phyloP scores from a whole-genome alignment of 768 basidiomycete genomes.

The Wakefieldia striispora region DNA sequence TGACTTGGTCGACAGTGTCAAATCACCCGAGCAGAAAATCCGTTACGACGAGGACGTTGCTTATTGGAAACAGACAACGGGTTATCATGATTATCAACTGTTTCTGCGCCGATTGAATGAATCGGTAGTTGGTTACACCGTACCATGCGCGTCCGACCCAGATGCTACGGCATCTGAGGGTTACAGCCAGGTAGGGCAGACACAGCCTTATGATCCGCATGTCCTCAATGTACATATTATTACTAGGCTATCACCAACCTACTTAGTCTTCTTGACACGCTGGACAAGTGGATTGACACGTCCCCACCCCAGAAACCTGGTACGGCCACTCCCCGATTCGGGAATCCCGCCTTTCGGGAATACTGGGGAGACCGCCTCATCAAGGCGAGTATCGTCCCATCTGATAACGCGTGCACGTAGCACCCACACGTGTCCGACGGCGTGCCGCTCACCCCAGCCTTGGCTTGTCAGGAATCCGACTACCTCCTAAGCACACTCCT shows the following conservation, averaged over 20 bases:
- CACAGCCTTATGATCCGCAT: background rate
- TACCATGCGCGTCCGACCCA: constrained; percentile 38
- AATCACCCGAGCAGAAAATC: constrained; percentile 54
- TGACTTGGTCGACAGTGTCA: constrained; percentile 12
- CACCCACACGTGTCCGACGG: background rate
- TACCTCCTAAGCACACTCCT: constrained; percentile 50
- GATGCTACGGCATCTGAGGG: background rate
- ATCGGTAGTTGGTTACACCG: constrained; percentile 63
- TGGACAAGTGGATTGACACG: constrained; percentile 76
- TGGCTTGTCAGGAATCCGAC: constrained; percentile 47
- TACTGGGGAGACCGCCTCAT: constrained; percentile 75
- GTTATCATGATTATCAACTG: constrained; percentile 70
- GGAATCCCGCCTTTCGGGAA: constrained; percentile 85
- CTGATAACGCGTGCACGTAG: background rate
- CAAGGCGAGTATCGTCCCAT: constrained; percentile 48
- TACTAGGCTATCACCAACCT: constrained; percentile 46
- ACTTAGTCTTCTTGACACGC: constrained; percentile 57
- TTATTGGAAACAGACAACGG: constrained; percentile 66
- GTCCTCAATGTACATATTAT: background rate
- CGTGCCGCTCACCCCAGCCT: background rate
- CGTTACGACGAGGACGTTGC: constrained; percentile 70
- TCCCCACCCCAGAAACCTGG: constrained; percentile 67
- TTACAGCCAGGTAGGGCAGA: constrained; percentile 19
- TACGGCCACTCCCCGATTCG: constrained; percentile 70
- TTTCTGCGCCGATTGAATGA: constrained; percentile 79